phyloP scores from a whole-genome alignment of 2,329 filamentous ascomycete genomes.

The Monosporascus sp. region DNA sequence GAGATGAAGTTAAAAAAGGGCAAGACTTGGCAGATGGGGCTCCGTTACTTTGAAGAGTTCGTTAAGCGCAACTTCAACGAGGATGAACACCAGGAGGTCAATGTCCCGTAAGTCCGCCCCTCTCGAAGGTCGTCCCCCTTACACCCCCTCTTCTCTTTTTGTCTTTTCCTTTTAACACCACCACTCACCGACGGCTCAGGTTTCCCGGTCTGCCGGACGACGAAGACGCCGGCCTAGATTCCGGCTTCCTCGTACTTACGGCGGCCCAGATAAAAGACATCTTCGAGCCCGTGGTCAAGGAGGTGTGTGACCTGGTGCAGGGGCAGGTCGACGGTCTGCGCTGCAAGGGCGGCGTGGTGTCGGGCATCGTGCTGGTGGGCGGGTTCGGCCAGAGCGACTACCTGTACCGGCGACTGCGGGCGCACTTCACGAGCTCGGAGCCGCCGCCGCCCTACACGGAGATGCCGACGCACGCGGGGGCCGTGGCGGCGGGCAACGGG shows the following conservation, averaged over 20 bases:
- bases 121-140: too few species aligned
- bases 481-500: slow-evolving; percentile 40
- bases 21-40: slow-evolving; percentile 74
- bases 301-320: slow-evolving; percentile 63
- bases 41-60: slow-evolving; percentile 78
- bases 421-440: slow-evolving; percentile 55
- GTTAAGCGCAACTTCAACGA: slow-evolving; percentile 81
- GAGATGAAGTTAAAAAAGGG: slow-evolving; percentile 73
- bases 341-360: slow-evolving; percentile 55
- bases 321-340: slow-evolving; percentile 62
- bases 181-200: slow-evolving; percentile 24
- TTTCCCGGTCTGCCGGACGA: slow-evolving; percentile 74
- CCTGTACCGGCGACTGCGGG: slow-evolving; percentile 65
- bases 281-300: slow-evolving; percentile 69
- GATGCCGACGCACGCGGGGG: slow-evolving; percentile 58
- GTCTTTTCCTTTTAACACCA: background rate
- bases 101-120: slow-evolving; percentile 56
- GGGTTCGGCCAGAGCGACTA: slow-evolving; percentile 79
- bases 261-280: slow-evolving; percentile 66
- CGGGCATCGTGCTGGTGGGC: slow-evolving; percentile 75
- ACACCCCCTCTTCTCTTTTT: background rate
- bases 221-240: slow-evolving; percentile 68
- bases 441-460: slow-evolving; percentile 61
- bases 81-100: slow-evolving; percentile 71
- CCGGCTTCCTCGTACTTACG: slow-evolving; percentile 69